phyloP scores from a whole-genome alignment of 1,139 yeast species.

The Lizanozyma gosingica region DNA sequence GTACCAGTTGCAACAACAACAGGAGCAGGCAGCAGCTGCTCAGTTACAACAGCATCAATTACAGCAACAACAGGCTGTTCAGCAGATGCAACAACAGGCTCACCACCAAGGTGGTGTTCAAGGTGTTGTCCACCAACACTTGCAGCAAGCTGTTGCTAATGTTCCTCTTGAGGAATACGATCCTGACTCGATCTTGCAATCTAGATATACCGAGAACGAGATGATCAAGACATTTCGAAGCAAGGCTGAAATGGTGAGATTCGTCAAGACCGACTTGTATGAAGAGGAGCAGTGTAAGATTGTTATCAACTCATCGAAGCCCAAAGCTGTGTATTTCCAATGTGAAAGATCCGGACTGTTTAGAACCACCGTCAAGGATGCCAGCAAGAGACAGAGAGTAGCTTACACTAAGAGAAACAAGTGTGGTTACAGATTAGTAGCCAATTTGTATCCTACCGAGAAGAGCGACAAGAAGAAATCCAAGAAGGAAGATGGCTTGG shows the following conservation, averaged over 20 bases:
- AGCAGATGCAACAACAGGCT: slow-evolving; percentile 8
- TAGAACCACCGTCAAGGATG: slow-evolving; percentile 42
- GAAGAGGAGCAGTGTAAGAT: slow-evolving; percentile 40
- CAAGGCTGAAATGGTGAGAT: slow-evolving; percentile 35
- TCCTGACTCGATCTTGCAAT: slow-evolving; percentile 7
- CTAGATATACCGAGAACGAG: slow-evolving; percentile 34
- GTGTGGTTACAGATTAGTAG: slow-evolving; percentile 41
- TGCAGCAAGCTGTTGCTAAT: slow-evolving; percentile 4
- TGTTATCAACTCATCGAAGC: slow-evolving; percentile 41
- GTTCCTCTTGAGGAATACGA: slow-evolving; percentile 2
- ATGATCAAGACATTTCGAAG: slow-evolving; percentile 36
- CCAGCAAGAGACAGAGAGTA: slow-evolving; percentile 38
- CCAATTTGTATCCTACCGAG: slow-evolving; percentile 37
- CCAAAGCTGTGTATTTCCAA: slow-evolving; percentile 43
- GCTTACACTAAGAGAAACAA: slow-evolving; percentile 45
- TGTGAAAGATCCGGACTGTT: slow-evolving; percentile 42
- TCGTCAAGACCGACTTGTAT: slow-evolving; percentile 33
- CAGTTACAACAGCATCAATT: slow-evolving; percentile 2
- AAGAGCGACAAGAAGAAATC: slow-evolving; percentile 27
- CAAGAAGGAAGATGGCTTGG: slow-evolving; percentile 15
- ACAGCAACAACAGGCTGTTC: slow-evolving; percentile 5
- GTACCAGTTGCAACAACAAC: slow-evolving; percentile 8
- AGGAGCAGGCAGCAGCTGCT: slow-evolving; percentile 5
- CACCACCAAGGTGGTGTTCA: slow-evolving; percentile 3
- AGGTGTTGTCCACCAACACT: slow-evolving; percentile 1